phyloP scores from a whole-genome alignment of 805 yeast genomes.

The Nakazawaea pomicola region DNA sequence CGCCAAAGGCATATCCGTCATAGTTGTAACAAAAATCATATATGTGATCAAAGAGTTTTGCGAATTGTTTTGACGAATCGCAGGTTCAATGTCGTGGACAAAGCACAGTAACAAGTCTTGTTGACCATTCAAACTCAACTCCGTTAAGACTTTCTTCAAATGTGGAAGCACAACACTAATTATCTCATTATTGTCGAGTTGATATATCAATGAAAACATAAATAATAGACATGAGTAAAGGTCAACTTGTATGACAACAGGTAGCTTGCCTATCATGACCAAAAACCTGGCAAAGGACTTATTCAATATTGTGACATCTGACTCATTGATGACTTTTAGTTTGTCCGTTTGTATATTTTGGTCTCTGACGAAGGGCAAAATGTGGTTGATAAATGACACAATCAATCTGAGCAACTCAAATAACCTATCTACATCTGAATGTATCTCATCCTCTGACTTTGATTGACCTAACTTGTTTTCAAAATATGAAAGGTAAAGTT shows the following conservation, averaged over 20 bases:
- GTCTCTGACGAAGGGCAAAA: conserved; percentile 55
- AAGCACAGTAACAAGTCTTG: conserved; percentile 28
- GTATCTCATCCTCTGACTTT: conserved; percentile 34
- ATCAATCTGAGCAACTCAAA: conserved; percentile 76
- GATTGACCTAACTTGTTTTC: conserved; percentile 18
- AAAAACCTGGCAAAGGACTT: conserved; percentile 47
- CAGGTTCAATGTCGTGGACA: conserved; percentile 29
- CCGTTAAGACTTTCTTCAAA: conserved; percentile 39
- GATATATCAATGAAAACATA: conserved; percentile 53
- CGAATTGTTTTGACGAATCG: conserved; percentile 17
- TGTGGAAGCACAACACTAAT: conserved; percentile 50
- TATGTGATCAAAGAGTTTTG: conserved; percentile 38
- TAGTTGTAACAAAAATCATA: conserved; percentile 38
- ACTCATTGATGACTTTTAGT: conserved; percentile 18
- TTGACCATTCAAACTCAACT: conserved; percentile 24
- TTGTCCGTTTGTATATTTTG: conserved; percentile 30
- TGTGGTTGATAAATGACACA: conserved; percentile 54
- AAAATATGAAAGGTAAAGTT: conserved; percentile 45
- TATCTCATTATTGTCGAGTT: conserved; percentile 33
- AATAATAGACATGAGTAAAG: conserved; percentile 65
- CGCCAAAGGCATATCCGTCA: conserved; percentile 26
- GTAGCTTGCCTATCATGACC: conserved; percentile 61
- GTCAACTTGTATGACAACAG: conserved; percentile 64
- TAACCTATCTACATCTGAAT: conserved; percentile 65
- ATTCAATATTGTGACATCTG: conserved; percentile 39